Conservation (phyloP, 345 rosid species). For the Conringia planisiliqua region DNA sequence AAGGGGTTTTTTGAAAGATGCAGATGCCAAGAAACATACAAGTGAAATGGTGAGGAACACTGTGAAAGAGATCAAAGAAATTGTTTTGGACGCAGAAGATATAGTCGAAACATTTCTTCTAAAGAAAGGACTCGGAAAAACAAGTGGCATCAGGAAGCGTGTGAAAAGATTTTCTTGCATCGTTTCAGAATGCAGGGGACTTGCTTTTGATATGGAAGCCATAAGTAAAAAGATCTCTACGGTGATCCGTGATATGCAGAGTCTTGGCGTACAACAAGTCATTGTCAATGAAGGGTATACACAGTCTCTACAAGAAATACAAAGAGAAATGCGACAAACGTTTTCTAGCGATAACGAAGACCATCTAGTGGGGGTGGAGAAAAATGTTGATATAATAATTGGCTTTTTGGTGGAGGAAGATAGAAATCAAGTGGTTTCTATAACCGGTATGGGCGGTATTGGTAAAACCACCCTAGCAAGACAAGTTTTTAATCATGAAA, state of each 20-base stretch:
- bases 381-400: too few species aligned
- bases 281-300: too few species aligned
- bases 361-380: too few species aligned
- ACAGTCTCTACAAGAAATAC: too few species aligned
- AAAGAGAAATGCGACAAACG: too few species aligned
- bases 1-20: conserved; percentile 39
- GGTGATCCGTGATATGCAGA: not conserved
- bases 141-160: not conserved
- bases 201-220: not conserved
- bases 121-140: not conserved
- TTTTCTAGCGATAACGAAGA: too few species aligned
- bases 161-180: not conserved
- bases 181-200: not conserved
- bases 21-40: conserved; percentile 35
- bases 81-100: conserved; percentile 29
- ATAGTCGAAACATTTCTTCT: conserved; percentile 24
- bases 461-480: too few species aligned
- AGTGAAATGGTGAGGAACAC: conserved; percentile 25
- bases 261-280: not conserved
- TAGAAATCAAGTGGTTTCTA: too few species aligned
- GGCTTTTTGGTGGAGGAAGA: too few species aligned
- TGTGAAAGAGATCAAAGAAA: conserved; percentile 30
- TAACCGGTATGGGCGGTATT: too few species aligned
- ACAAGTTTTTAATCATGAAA: conserved; percentile 14
- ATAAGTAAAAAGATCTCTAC: conserved; percentile 9